Evolutionary conservation across 768 basidiomycete genomes (phyloP), one percentile per base, ranked within the genome.

Genomic region (Thelephora ganbajun): DNA sequence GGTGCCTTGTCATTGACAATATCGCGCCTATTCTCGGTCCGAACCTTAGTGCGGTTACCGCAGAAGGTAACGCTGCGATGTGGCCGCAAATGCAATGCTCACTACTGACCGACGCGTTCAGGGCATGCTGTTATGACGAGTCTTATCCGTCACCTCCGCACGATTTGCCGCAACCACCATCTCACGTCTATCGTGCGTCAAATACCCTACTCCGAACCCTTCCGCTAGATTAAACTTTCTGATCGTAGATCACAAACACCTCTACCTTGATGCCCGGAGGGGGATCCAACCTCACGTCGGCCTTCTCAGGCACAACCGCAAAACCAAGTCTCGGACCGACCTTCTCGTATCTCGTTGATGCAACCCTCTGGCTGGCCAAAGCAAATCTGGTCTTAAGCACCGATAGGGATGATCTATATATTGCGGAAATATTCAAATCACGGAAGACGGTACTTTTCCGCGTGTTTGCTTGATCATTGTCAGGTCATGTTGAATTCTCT

Each of bases 311-410:
- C 4, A 64, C 62, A 1, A 63, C 59, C 6, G 67, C 74, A 48
- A 86, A 83, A 55, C 83, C 84, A 4, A 81, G 83, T 0, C 66
- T 89, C 12, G 86, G 85, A 0, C 78, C 84, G 1, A 80, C 83
- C 1, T 89, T 88, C 51, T 67, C 79, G 6, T 83, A 75, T 59
- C 62, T 85, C 59, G 74, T 77, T 1, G 86, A 88, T 55, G 76
- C 74, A 13, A 83, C 80, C 0, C 53, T 89, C n/a, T 88, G 84
- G 84, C 65, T 86, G 9, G 66, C 72, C 9, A 62, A 54, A 30
- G 12, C 22, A 14, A 22, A 41, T 14, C 16, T 7, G 39, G 16
- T 22, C 22, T 9, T 9, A 14, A 9, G 7, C 11, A 41, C 16
- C 9, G 39, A 41, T 11, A 22, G 39, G 22, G 39, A 41, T 18